phyloP scores from a whole-genome alignment of 352 stramenopile genomes.

The Globisporangium abappressorium region DNA sequence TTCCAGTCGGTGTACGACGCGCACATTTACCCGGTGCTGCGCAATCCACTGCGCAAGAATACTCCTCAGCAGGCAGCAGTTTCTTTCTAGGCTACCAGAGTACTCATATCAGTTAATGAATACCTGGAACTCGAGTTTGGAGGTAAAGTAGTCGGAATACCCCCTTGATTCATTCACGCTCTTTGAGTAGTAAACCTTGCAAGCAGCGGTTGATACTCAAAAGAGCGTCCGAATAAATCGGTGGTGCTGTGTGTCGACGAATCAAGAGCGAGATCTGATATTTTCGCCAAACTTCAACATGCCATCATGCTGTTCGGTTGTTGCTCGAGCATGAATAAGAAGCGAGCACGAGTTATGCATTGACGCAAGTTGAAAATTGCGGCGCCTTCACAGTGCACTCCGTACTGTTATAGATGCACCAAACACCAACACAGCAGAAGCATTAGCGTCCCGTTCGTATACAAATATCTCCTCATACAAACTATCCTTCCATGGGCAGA shows the following conservation, averaged over 20 bases:
- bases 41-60: constrained; percentile 4
- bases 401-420: no score
- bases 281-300: neutral
- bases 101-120: neutral
- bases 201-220: neutral
- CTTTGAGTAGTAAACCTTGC: neutral
- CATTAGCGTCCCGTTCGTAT: no score
- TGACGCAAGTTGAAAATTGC: no score
- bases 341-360: no score
- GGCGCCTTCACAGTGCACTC: no score
- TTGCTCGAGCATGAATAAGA: no score
- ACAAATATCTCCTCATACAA: no score
- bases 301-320: neutral
- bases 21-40: constrained; percentile 29
- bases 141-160: neutral
- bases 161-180: no score
- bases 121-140: neutral
- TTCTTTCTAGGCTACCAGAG: neutral
- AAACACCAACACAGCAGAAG: no score
- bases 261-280: neutral
- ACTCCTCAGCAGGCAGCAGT: neutral
- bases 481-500: no score
- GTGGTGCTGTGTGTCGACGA: neutral
- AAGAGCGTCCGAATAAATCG: neutral
- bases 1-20: constrained; percentile 42